phyloP scores from a whole-genome alignment of 805 yeast genomes.

The Wickerhamomyces queroliae region DNA sequence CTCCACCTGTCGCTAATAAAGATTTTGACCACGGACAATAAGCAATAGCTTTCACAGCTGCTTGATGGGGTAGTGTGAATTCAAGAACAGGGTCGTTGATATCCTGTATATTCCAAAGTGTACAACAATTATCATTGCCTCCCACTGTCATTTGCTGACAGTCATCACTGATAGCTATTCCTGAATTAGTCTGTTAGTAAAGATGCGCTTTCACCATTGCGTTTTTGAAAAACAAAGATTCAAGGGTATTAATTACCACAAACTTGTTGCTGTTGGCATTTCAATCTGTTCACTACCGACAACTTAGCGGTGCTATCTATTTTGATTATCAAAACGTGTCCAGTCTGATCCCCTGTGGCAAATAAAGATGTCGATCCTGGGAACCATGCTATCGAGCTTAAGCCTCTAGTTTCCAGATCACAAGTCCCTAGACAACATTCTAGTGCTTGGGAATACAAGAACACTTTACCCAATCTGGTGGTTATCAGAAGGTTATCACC shows the following conservation, averaged over 20 bases:
- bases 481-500: slow-evolving; percentile 48
- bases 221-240: background rate
- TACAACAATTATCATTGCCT: slow-evolving; percentile 76
- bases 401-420: slow-evolving; percentile 30
- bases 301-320: slow-evolving; percentile 12
- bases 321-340: slow-evolving; percentile 42
- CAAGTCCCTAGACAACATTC: slow-evolving; percentile 10
- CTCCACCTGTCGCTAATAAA: slow-evolving; percentile 87
- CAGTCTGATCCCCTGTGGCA: slow-evolving; percentile 61
- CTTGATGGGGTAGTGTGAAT: slow-evolving; percentile 57
- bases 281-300: slow-evolving; percentile 26
- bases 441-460: slow-evolving; percentile 34
- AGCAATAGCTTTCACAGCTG: slow-evolving; percentile 87
- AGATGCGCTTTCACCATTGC: background rate
- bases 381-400: slow-evolving; percentile 61
- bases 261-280: slow-evolving; percentile 51
- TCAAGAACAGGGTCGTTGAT: slow-evolving; percentile 34
- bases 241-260: slow-evolving; percentile 38
- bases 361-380: slow-evolving; percentile 32
- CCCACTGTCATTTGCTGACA: slow-evolving; percentile 67
- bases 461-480: slow-evolving; percentile 48
- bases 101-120: slow-evolving; percentile 63
- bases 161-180: slow-evolving; percentile 53
- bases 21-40: slow-evolving; percentile 88
- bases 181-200: no score